These are phyloP conservation scores for Gossypium davidsonii DNA, from an alignment of 441 rosid species.

Conservation along the genomic window DNA sequence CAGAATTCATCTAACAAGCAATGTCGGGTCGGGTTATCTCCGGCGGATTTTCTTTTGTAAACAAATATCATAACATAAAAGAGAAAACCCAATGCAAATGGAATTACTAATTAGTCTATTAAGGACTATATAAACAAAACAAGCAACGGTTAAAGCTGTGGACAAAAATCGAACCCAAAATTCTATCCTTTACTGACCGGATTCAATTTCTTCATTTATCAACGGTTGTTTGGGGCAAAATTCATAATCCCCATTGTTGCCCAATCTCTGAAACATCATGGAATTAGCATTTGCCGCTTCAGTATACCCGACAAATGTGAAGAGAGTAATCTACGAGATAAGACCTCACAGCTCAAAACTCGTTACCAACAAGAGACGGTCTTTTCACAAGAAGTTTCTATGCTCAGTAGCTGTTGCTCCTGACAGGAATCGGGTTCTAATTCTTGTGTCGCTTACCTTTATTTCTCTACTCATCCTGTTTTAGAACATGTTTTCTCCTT, in stretches of 20 bases:
- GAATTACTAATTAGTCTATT: background rate
- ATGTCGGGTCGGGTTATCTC: background rate
- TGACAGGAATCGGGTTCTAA: constrained; percentile 36
- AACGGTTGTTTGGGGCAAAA: background rate
- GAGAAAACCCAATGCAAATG: background rate
- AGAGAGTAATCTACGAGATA: constrained; percentile 20
- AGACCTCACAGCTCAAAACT: constrained; percentile 24
- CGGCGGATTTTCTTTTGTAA: background rate
- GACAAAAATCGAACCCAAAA: background rate
- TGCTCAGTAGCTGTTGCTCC: constrained; percentile 45
- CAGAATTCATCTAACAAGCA: background rate
- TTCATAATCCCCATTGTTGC: background rate
- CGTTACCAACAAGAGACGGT: constrained; percentile 16
- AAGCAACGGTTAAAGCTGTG: background rate
- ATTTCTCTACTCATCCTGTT: background rate
- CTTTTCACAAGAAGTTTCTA: constrained; percentile 24
- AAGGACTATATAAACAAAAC: background rate
- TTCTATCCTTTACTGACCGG: background rate
- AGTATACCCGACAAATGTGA: constrained; percentile 27
- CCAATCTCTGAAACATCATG: constrained; percentile 27
- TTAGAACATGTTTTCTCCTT: background rate
- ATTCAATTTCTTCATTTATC: background rate
- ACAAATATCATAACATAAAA: background rate
- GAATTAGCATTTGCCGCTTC: constrained; percentile 38
- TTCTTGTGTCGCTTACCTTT: constrained; percentile 17